Evolutionary conservation across 306 rosid species (phyloP), one percentile per base, ranked within the genome.

Genomic region (Hylodesmum podocarpum): DNA sequence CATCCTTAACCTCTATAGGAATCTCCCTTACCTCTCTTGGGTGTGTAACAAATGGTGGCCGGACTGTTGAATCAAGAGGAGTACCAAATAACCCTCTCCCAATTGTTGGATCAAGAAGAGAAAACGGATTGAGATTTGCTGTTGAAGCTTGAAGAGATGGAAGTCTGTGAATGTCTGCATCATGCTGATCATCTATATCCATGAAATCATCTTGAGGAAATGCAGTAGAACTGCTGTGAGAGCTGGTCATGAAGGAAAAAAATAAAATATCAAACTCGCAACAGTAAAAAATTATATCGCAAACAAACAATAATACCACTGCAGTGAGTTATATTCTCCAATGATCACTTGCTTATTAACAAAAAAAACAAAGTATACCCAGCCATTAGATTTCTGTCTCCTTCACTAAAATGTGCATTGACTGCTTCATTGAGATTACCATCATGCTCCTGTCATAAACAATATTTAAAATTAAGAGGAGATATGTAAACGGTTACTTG

Each of bases 11-110:
- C 79, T 95, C 97, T 76, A 90, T 83, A 50, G 98, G 98, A 77
- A 89, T 87, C 89, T 89, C 87, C 78, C 97, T 87, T 74, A 87
- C 87, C 80, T 92, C 96, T 81, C 92, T 88, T 72, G 97, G 91
- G 78, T 86, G 98, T 22, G 89, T 81, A 41, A 92, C 91, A 71
- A 78, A 36, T 31, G 94, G 95, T 34, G 82, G 29, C 54, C 33
- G 90, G 66, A 58, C 75, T 47, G 87, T 64, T 40, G 80, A 57
- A 81, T 74, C 74, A 15, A 81, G 66, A 73, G 25, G 53, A 22
- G 78, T 47, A 49, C 82, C 89, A 78, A 83, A 81, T 73, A 88
- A 34, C 49, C 79, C 40, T 81, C 87, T 81, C 65, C 82, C 64
- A 46, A 85, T 25, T 40, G 79, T 73, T 64, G 86, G 80, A 79